Evolutionary conservation across 2,329 filamentous ascomycete species (phyloP), one percentile per base, ranked within the genome.

Genomic region (Penicillium sp.): DNA sequence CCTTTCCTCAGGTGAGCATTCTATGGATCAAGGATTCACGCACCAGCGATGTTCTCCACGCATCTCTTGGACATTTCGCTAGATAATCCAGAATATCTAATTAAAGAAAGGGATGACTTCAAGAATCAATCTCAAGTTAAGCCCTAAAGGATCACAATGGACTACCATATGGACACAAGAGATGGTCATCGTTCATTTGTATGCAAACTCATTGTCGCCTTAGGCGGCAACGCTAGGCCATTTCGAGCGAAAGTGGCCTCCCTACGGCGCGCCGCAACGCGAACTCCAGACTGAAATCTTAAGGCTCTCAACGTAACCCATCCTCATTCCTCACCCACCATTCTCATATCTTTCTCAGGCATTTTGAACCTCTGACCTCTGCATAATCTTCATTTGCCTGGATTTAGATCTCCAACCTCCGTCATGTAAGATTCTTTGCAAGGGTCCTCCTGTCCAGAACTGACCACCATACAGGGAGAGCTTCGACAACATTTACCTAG

Each of bases 401-500:
- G 19, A 25, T 36, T 52, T 18, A 60, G 44, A 60, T 57, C 51
- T 54, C 50, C 29, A 19, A 34, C 7, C 65, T 69, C 65, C 65
- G 65, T 52, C 46, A 70, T 70, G 67, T 70, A 58, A 61, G 64
- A 47, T 49, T 27, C 46, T 43, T 31, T n/a, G 16, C 35, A 12
- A 30, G 8, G 18, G 36, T 45, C 28, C 44, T 31, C 18, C 39
- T 18, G 27, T 2, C 36, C 42, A 49, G 16, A 19, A 41, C 56
- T 61, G 39, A 61, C 50, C 25, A 47, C 34, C 42, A 18, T 31
- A 27, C 31, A 84, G 81, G 80, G 93, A 99, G 82, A 93, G 87
- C 68, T 99, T 99, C 75, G 92, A 97, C 69, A 90, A 89, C 74
- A 95, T 97, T 75, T 91, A 93, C 74, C 83, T 99, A 63, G 92